Evolutionary conservation across 257 asterid species (phyloP).

Genomic region (Ballota nigra): DNA sequence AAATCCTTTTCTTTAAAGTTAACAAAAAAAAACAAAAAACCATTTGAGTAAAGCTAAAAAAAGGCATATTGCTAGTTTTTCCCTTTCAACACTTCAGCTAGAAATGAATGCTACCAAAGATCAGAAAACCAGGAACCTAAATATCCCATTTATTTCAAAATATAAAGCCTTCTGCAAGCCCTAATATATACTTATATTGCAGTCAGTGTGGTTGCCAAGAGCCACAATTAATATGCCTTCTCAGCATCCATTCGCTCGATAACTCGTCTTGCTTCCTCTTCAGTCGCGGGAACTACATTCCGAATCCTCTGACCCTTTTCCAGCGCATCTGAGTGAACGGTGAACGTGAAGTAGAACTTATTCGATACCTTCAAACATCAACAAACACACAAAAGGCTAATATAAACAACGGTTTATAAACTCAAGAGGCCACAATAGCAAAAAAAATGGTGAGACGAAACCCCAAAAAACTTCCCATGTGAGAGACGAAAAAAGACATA

Average conservation of each 20-base stretch:
- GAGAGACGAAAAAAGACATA: not conserved
- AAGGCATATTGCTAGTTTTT: not conserved
- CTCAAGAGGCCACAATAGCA: not conserved
- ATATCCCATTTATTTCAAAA: not conserved
- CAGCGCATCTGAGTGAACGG: conserved; percentile 52
- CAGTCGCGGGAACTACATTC: conserved; percentile 83
- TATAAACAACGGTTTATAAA: not conserved
- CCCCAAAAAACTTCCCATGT: not conserved
- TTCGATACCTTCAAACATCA: conserved; percentile 65
- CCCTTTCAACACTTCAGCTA: not conserved
- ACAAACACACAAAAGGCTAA: conserved; percentile 8
- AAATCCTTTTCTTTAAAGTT: too few species aligned
- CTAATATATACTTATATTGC: not conserved
- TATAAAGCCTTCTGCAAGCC: not conserved
- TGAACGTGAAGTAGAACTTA: conserved; percentile 88
- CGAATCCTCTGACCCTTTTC: conserved; percentile 51
- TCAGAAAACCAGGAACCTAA: not conserved
- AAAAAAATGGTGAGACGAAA: not conserved
- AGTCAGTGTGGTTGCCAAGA: not conserved
- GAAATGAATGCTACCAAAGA: not conserved
- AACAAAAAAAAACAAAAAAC: too few species aligned
- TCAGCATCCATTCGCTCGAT: conserved; percentile 86
- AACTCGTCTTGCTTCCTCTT: conserved; percentile 81
- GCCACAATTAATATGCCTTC: conserved; percentile 29
- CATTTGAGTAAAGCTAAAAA: not conserved